These are phyloP conservation scores for Colletotrichum chlorophyti DNA, from an alignment of 2,329 filamentous ascomycete genomes.

Conservation along the genomic window DNA sequence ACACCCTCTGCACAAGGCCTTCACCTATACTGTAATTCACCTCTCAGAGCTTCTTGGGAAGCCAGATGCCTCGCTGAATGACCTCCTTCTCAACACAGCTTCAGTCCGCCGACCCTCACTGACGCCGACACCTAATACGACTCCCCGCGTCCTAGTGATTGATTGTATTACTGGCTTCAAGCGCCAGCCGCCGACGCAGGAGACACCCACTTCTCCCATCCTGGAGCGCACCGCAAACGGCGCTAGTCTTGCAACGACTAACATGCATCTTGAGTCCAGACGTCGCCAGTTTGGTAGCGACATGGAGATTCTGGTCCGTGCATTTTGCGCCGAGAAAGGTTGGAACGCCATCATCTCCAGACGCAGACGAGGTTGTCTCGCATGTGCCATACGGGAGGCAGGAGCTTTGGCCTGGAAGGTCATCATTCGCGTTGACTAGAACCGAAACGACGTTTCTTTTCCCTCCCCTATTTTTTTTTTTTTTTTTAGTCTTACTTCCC, in stretches of 20 bases:
- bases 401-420: constrained; percentile 73
- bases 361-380: constrained; percentile 71
- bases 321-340: constrained; percentile 76
- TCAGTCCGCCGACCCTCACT: constrained; percentile 40
- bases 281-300: constrained; percentile 67
- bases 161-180: constrained; percentile 67
- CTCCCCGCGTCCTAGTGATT: constrained; percentile 61
- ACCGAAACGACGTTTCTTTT: background rate
- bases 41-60: constrained; percentile 62
- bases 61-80: constrained; percentile 51
- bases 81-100: constrained; percentile 49
- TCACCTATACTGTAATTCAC: constrained; percentile 65
- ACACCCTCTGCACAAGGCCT: constrained; percentile 69
- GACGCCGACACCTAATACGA: constrained; percentile 35
- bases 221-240: constrained; percentile 43
- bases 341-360: constrained; percentile 77
- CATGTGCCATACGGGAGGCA: constrained; percentile 78
- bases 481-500: background rate
- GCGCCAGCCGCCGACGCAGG: constrained; percentile 47
- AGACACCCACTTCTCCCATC: constrained; percentile 57
- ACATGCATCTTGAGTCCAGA: constrained; percentile 64
- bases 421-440: constrained; percentile 64
- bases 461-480: background rate
- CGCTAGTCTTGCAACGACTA: constrained; percentile 50
- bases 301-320: constrained; percentile 74